Percentiles rank a stretch among this genome's conserved stretches.
Evolutionary conservation across 257 asterid genomes (phyloP).

Genomic region (Penstemon eatonii): DNA sequence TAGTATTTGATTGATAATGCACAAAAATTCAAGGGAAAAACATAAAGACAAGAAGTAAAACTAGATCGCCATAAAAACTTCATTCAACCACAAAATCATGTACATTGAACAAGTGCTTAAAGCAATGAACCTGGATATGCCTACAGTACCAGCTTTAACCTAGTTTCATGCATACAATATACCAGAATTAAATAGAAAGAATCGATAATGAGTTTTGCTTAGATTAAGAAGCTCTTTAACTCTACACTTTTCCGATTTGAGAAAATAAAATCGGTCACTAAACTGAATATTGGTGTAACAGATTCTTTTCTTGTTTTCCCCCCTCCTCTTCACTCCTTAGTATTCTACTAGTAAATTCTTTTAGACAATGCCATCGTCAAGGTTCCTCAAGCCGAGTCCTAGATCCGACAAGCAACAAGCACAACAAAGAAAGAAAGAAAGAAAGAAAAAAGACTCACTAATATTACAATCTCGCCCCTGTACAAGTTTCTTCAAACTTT

Average conservation of each 20-base stretch:
- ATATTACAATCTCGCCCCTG: conserved; percentile 56
- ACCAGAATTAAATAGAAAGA: conserved; percentile 35
- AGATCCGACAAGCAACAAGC: conserved; percentile 30
- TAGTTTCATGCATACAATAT: conserved; percentile 28
- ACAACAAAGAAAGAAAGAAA: conserved; percentile 14
- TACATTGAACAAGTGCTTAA: neutral
- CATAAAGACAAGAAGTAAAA: too few species aligned
- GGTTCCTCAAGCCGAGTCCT: conserved; percentile 25
- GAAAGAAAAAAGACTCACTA: conserved; percentile 29
- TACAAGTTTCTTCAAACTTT: conserved; percentile 59
- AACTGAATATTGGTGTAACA: conserved; percentile 34
- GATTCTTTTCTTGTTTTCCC: conserved; percentile 7
- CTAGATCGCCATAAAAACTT: too few species aligned
- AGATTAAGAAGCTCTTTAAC: conserved; percentile 40
- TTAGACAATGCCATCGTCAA: conserved; percentile 26
- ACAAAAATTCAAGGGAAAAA: too few species aligned
- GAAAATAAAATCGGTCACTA: conserved; percentile 51
- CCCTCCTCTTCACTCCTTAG: conserved; percentile 28
- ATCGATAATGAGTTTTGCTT: conserved; percentile 49
- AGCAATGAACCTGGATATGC: conserved; percentile 24
- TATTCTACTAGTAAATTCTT: conserved; percentile 14
- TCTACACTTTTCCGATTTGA: conserved; percentile 77
- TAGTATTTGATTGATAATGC: too few species aligned
- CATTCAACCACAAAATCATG: conserved; percentile 23
- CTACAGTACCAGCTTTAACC: neutral